Evolutionary conservation across 2,329 filamentous ascomycete species (phyloP).

Genomic region (Dendryphion nanum): DNA sequence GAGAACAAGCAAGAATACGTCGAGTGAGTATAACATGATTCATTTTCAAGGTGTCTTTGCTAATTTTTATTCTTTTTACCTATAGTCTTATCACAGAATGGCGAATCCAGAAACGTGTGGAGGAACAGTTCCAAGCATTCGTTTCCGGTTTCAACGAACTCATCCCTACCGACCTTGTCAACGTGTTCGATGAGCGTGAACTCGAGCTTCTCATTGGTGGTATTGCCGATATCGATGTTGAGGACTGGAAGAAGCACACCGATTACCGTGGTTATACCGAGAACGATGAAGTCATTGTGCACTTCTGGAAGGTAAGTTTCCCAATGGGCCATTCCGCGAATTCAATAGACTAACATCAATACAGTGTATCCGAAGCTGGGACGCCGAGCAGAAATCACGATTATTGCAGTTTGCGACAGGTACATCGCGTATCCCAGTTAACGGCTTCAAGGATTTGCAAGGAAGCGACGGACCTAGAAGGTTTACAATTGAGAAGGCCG

Average conservation of each 20-base stretch:
- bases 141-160: slow-evolving; percentile 97
- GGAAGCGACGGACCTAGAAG: slow-evolving; percentile 91
- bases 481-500: slow-evolving; percentile 98
- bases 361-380: slow-evolving; percentile 84
- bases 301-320: slow-evolving; percentile 81
- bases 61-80: too few species aligned
- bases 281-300: slow-evolving; percentile 92
- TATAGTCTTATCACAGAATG: slow-evolving; percentile 88
- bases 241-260: slow-evolving; percentile 99
- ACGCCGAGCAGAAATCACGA: slow-evolving; percentile 96
- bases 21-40: slow-evolving; percentile 72
- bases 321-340: background rate
- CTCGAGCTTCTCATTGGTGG: slow-evolving; percentile 94
- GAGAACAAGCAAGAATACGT: slow-evolving; percentile 99
- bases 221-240: slow-evolving; percentile 99
- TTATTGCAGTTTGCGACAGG: slow-evolving; percentile 96
- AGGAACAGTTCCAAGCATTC: slow-evolving; percentile 98
- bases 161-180: slow-evolving; percentile 93
- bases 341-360: background rate
- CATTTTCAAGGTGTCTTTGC: too few species aligned
- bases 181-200: slow-evolving; percentile 97
- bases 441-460: slow-evolving; percentile 98
- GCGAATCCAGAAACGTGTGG: slow-evolving; percentile 98
- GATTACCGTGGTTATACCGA: slow-evolving; percentile 99
- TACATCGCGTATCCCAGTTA: slow-evolving; percentile 96